A percentile compares a stretch with the other conserved stretches of the same genome.
These are phyloP conservation scores for Persicaria tinctoria DNA, from an alignment of 148 eudicot species.

Conservation along the genomic window DNA sequence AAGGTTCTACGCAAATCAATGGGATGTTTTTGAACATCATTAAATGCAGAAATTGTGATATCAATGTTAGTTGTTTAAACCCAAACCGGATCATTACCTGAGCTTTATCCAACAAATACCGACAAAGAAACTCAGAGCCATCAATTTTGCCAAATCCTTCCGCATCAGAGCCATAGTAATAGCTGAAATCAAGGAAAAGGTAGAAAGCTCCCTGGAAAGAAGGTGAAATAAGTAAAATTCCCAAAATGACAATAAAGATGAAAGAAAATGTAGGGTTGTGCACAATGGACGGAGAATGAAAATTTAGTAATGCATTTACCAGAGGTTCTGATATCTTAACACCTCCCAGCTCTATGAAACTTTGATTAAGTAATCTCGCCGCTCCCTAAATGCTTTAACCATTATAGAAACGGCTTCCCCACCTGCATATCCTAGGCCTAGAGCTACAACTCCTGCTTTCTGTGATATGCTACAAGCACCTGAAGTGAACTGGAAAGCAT, in stretches of 20 bases:
- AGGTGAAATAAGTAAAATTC: too few relatives aligned
- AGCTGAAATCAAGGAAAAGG: too few relatives aligned
- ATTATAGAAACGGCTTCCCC: conserved; percentile 73
- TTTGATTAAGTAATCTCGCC: conserved; percentile 74
- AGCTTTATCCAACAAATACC: too few relatives aligned
- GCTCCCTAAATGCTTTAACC: conserved; percentile 87
- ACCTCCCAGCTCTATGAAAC: conserved; percentile 69
- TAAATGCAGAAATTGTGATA: too few relatives aligned
- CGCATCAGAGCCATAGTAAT: too few relatives aligned
- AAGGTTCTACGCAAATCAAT: too few relatives aligned
- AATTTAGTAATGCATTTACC: conserved; percentile 23
- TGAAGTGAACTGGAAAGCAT: conserved; percentile 55
- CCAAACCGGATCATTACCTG: too few relatives aligned
- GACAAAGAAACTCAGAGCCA: too few relatives aligned
- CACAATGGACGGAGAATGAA: not conserved
- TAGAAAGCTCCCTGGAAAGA: too few relatives aligned
- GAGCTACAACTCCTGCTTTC: conserved; percentile 89
- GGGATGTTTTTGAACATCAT: too few relatives aligned
- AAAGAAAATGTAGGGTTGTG: not conserved
- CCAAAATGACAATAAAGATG: not conserved
- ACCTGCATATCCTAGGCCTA: conserved; percentile 87
- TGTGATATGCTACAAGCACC: conserved; percentile 90
- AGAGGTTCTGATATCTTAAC: conserved; percentile 88
- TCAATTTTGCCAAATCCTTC: too few relatives aligned
- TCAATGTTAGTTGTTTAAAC: too few relatives aligned